Base-by-base conservation (phyloP, 495 filamentous ascomycete species). In the Delitschia confertaspora region DNA sequence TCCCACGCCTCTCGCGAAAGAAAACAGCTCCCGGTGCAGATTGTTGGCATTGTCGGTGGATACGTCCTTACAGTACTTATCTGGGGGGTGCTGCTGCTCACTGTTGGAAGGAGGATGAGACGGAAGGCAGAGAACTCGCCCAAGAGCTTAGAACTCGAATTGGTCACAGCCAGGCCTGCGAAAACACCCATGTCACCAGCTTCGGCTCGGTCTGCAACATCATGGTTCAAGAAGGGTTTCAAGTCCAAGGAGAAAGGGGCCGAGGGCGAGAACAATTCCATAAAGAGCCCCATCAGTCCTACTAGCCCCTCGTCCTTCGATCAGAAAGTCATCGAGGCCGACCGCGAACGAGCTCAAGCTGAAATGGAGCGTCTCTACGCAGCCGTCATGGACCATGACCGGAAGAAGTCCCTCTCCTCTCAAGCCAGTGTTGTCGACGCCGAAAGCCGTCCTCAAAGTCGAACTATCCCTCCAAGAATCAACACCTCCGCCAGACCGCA, bases 311-410 rank as follows among this genome's bases (percentile, higher is more conserved):
- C 67, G 21, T 78, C 74, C 8, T 78, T 94, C 40, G 88, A 95
- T 60, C 75, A 79, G 39, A 73, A 73, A 31, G 74, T 93, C 21
- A 72, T 94, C 20, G 73, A 79, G 25, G 69, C 71, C 45, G 85
- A 94, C 65, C 75, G 73, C 48, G 74, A 71, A 49, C 73, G 77
- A 61, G 76, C 80, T 57, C 79, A 88, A 59, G 69, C 75, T 45
- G 80, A 93, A 58, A 78, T 95, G 66, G 86, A 91, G 59, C 79
- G 84, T 60, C 76, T 95, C 54, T 95, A 95, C 59, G 84, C 78
- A 36, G 81, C 87, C 32, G 88, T 94, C 47, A 82, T 93, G 83
- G 85, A 84, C 64, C 82, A 89, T 38, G 85, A 93, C 62, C 39
- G n/a, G 31, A 45, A 47, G 47, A 56, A 47, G 47, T 43, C 37